Conservation (phyloP, 768 basidiomycete genomes). For the Mrakia gelida region DNA sequence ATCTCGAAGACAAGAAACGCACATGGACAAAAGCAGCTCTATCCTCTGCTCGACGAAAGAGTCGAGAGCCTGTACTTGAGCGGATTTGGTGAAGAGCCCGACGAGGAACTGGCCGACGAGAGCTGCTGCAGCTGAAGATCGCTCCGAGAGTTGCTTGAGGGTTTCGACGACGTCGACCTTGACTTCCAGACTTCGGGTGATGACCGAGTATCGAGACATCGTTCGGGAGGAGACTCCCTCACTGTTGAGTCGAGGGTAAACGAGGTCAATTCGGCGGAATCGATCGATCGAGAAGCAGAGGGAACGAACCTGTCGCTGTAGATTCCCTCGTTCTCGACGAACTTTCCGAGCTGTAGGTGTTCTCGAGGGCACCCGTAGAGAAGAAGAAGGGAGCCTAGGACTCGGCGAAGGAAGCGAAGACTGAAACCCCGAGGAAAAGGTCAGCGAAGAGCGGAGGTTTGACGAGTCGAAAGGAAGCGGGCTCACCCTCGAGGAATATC, state of each 20-base stretch:
- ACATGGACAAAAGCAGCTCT: neutral
- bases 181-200: neutral
- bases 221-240: neutral
- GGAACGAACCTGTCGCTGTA: neutral
- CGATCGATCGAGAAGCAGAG: no score
- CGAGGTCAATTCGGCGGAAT: no score
- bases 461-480: neutral
- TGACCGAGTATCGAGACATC: neutral
- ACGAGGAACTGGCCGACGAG: neutral
- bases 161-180: neutral
- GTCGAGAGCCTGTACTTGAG: neutral
- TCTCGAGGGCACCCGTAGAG: neutral
- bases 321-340: neutral
- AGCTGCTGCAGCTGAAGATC: neutral
- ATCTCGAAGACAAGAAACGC: neutral
- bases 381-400: neutral
- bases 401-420: neutral
- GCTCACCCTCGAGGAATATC: neutral
- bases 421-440: neutral
- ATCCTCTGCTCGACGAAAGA: neutral
- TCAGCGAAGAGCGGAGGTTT: neutral
- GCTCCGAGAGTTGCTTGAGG: neutral
- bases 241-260: neutral
- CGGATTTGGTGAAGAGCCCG: neutral
- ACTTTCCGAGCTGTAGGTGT: neutral